Evolutionary conservation across 2,329 filamentous ascomycete genomes (phyloP), one percentile per base, ranked within the genome.

Genomic region (Nemania bipapillata): DNA sequence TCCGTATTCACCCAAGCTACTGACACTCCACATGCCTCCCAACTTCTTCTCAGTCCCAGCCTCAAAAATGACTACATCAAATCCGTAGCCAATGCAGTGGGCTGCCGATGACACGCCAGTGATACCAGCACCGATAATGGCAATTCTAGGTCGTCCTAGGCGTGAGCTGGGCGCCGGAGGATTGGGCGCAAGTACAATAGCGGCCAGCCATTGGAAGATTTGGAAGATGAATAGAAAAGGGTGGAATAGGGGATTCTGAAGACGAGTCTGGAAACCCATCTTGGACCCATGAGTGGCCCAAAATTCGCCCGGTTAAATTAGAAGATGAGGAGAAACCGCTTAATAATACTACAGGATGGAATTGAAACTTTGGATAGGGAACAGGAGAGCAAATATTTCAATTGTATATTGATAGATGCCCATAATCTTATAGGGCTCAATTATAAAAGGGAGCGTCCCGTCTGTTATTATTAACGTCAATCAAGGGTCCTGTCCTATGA

Each of bases 31-130:
- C 37, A 95, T 95, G 0, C 92, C 92, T 17, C 92, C 92, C 0
- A 96, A 79, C 26, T 87, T 84, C 17, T 91, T 85, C 70, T 89
- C 83, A 3, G 84, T 80, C 0, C 91, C 91, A 7, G 88, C 87
- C 77, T 96, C 93, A 72, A 96, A 96, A 45, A 96, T 87, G 22
- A 87, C 86, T 6, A 93, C 91, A 70, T 96, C 92, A 73, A 95
- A 95, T 52, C 92, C 92, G 87, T 96, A 92, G 1, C 93, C 93
- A 40, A 94, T 88, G 76, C 92, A 94, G 78, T 96, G 93, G 1
- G 92, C 89, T 0, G 93, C 93, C 7, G 92, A 89, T 1, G 92
- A 92, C 2, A 96, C 89, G 3, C 93, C 87, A 0, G 87, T 96
- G 63, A 96, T 84, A 1, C 91, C 90, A 30, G 90, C 89, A 2